Evolutionary conservation across 140 eudicot genomes (phyloP).

Genomic region (Oenanthe javanica): DNA sequence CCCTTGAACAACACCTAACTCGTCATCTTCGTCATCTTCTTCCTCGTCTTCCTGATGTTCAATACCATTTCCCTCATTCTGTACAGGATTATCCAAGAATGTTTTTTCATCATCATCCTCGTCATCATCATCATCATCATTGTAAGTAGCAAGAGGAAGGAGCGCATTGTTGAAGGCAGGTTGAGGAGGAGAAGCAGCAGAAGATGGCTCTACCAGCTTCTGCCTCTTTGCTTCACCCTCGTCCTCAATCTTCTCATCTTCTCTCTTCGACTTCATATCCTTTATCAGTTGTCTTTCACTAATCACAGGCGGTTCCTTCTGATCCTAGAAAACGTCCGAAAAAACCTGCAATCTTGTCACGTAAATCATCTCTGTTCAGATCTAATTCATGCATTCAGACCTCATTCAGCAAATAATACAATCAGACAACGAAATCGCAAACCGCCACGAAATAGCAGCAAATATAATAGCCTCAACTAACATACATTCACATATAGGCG

Average conservation of each 20-base stretch:
- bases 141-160: slow-evolving; percentile 77
- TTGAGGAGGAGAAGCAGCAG: slow-evolving; percentile 27
- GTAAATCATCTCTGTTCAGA: not conserved
- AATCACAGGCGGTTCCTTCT: too few relatives aligned
- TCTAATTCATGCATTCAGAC: not conserved
- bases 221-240: slow-evolving; percentile 47
- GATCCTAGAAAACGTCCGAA: too few relatives aligned
- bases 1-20: slow-evolving; percentile 22
- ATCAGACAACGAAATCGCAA: not conserved
- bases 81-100: not conserved
- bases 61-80: slow-evolving; percentile 18
- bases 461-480: not conserved
- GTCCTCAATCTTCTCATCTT: slow-evolving; percentile 20
- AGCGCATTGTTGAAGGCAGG: slow-evolving; percentile 63
- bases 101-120: slow-evolving; percentile 42
- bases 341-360: not conserved
- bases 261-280: slow-evolving; percentile 41
- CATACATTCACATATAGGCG: not conserved
- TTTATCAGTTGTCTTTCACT: not conserved
- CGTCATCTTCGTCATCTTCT: slow-evolving; percentile 30
- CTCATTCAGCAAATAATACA: not conserved
- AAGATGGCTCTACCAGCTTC: slow-evolving; percentile 29
- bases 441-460: not conserved
- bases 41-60: slow-evolving; percentile 31
- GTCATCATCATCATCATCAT: slow-evolving; percentile 37